A percentile compares a stretch with the other conserved stretches of the same genome.
These are phyloP conservation scores for Dinochytrium kinnereticum DNA, from an alignment of 371 early-diverging fungal species.

Conservation along the genomic window DNA sequence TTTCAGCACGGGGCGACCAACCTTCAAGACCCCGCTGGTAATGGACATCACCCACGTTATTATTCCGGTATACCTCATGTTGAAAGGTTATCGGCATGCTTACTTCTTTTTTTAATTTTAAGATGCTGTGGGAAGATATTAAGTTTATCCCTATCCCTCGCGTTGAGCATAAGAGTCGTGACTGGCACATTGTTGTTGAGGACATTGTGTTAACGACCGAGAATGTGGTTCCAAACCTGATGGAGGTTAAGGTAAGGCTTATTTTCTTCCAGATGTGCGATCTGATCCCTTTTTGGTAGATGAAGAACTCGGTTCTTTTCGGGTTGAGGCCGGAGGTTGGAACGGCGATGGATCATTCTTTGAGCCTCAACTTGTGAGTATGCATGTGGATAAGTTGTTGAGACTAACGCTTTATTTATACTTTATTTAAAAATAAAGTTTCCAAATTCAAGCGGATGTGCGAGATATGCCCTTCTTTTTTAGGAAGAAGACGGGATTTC, in stretches of 20 bases:
- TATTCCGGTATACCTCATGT: conserved; percentile 34
- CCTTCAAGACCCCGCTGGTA: conserved; percentile 64
- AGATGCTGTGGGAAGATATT: conserved; percentile 64
- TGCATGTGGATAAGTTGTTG: no score
- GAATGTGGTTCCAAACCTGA: conserved; percentile 60
- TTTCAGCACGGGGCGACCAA: conserved; percentile 51
- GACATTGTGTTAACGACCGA: conserved; percentile 64
- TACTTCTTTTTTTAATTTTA: conserved; percentile 24
- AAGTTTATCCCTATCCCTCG: conserved; percentile 68
- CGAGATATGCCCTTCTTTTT: conserved; percentile 63
- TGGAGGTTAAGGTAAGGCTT: conserved; percentile 59
- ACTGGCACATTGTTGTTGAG: conserved; percentile 64
- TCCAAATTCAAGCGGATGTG: conserved; percentile 51
- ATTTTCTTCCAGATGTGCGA: background rate
- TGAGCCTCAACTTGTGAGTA: conserved; percentile 37
- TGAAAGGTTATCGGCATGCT: no score
- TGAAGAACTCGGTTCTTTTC: conserved; percentile 29
- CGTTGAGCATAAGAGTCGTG: conserved; percentile 63
- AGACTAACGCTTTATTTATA: background rate
- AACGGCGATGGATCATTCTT: conserved; percentile 12
- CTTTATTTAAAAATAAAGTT: conserved; percentile 13
- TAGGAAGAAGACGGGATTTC: conserved; percentile 64
- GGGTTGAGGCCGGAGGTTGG: conserved; percentile 15
- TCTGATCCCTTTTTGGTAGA: background rate
- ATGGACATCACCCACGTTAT: conserved; percentile 55